Percentiles rank a stretch among this genome's conserved stretches.
These are phyloP conservation scores for Sherardia arvensis DNA, from an alignment of 257 asterid species.

Conservation along the genomic window DNA sequence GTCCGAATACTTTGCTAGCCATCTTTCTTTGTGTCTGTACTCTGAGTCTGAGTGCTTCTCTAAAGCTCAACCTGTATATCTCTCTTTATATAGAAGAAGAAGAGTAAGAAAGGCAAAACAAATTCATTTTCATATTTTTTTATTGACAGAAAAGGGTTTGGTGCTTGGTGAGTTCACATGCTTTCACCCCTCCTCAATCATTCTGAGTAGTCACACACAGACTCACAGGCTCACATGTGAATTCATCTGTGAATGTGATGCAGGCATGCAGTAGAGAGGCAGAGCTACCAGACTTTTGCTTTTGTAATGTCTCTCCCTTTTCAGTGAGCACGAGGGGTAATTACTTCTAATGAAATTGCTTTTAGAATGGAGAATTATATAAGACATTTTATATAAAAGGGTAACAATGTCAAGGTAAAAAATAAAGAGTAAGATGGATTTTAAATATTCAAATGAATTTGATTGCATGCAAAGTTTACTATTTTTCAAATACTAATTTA, in stretches of 20 bases:
- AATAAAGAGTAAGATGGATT: no score
- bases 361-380: no score
- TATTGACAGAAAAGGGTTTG: neutral
- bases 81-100: neutral
- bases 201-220: neutral
- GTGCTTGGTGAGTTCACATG: neutral
- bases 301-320: neutral
- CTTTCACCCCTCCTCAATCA: neutral
- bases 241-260: neutral
- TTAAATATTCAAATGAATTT: no score
- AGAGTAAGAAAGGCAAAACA: neutral
- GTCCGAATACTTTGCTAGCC: constrained; percentile 10
- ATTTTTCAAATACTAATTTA: no score
- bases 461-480: no score
- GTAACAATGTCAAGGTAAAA: no score
- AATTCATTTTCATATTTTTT: no score
- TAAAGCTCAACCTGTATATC: no score
- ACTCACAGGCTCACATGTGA: neutral
- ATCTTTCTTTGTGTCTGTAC: neutral
- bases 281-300: neutral
- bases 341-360: no score
- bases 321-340: neutral
- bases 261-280: neutral
- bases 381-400: no score
- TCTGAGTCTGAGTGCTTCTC: no score